phyloP scores from a whole-genome alignment of 208 protist genomes.

The Acanthamoeba culbertsoni region DNA sequence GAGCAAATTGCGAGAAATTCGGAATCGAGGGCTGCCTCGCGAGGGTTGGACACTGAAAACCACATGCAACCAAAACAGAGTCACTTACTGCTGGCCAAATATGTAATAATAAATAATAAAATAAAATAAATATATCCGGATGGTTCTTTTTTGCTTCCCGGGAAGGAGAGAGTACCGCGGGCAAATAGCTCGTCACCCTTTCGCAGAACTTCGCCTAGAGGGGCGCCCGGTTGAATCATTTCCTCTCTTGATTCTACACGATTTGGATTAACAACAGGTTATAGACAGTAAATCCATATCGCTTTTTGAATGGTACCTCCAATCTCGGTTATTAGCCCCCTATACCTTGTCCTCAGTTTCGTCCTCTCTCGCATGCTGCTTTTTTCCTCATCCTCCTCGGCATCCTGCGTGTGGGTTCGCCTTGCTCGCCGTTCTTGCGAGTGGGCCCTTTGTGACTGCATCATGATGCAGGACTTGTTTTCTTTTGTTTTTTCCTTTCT shows the following conservation, averaged over 20 bases:
- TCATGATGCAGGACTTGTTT: too few relatives aligned
- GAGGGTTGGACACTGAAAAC: background rate
- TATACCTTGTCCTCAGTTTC: background rate
- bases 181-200: background rate
- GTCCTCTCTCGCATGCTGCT: background rate
- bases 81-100: background rate
- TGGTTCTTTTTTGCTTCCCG: background rate
- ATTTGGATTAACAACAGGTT: background rate
- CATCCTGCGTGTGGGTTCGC: background rate
- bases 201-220: background rate
- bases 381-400: background rate
- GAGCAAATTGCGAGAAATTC: slow-evolving; percentile 50
- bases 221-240: background rate
- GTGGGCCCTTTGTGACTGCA: too few relatives aligned
- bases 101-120: background rate
- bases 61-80: background rate
- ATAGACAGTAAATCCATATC: background rate
- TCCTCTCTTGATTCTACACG: background rate
- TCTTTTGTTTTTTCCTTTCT: too few relatives aligned
- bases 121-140: background rate
- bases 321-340: background rate
- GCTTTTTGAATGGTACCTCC: background rate
- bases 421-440: too few relatives aligned
- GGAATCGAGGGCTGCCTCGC: slow-evolving; percentile 39
- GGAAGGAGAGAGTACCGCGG: too few relatives aligned